Conservation (phyloP, 179 eudicot genomes). For the Actinidia chinensis region DNA sequence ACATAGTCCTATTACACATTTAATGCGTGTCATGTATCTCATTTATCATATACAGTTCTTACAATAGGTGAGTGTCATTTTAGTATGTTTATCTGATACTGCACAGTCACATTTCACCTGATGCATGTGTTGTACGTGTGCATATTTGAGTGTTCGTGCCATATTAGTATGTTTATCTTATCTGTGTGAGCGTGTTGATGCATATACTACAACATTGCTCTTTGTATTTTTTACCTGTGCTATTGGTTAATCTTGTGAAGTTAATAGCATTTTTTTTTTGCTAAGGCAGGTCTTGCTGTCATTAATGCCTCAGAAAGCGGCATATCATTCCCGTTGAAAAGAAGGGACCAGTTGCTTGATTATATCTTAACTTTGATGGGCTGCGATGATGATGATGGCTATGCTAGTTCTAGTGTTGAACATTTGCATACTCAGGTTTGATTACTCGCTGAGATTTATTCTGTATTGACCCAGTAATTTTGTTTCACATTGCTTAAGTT, state of each 20-base stretch:
- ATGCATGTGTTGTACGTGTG: background rate
- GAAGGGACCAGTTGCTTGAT: constrained; percentile 84
- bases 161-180: background rate
- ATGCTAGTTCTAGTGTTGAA: constrained; percentile 67
- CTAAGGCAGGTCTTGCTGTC: constrained; percentile 74
- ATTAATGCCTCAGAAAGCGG: constrained; percentile 90
- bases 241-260: background rate
- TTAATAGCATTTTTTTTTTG: constrained; percentile 14
- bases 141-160: constrained; percentile 14
- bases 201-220: background rate
- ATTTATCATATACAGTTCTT: background rate
- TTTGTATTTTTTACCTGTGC: background rate
- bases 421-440: constrained; percentile 79
- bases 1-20: background rate
- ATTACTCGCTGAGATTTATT: constrained; percentile 2
- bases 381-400: constrained; percentile 76
- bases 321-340: constrained; percentile 83
- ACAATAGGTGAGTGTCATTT: background rate
- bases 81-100: background rate
- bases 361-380: constrained; percentile 96
- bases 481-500: background rate
- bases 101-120: background rate
- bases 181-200: background rate
- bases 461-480: constrained; percentile 2
- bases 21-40: background rate